Percentiles rank a stretch among this genome's conserved stretches.
phyloP scores from a whole-genome alignment of 2,329 filamentous ascomycete species.

The Elsinoe batatas region DNA sequence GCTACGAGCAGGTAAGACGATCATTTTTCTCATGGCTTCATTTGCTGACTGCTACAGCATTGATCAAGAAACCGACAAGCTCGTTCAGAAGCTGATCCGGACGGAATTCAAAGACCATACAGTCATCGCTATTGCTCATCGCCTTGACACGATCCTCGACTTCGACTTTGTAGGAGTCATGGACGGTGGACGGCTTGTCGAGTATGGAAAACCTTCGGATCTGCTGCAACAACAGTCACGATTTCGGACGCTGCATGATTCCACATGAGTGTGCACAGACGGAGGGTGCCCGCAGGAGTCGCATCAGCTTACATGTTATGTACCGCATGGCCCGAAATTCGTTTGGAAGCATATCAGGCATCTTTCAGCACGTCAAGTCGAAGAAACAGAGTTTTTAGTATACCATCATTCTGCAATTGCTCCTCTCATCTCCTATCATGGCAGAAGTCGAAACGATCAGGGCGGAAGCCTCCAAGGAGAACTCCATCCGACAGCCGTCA shows the following conservation, averaged over 20 bases:
- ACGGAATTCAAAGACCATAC: slow-evolving; percentile 48
- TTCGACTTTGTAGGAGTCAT: slow-evolving; percentile 45
- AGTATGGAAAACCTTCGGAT: slow-evolving; percentile 24
- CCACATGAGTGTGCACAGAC: not conserved
- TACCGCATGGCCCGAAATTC: not conserved
- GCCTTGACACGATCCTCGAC: slow-evolving; percentile 45
- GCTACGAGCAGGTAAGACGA: slow-evolving; percentile 15
- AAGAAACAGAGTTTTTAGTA: not conserved
- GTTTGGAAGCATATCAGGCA: not conserved
- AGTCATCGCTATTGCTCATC: slow-evolving; percentile 48
- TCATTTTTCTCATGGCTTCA: too few relatives aligned
- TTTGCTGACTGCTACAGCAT: not conserved
- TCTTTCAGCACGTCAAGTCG: not conserved
- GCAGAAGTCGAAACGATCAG: not conserved
- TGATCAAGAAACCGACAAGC: not conserved
- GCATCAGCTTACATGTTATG: not conserved
- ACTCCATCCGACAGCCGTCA: not conserved
- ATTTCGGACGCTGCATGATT: not conserved
- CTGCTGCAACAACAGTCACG: slow-evolving; percentile 15
- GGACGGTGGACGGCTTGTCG: slow-evolving; percentile 39
- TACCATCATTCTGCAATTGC: not conserved
- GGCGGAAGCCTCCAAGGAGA: too few relatives aligned
- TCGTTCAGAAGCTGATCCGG: slow-evolving; percentile 29
- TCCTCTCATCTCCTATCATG: not conserved
- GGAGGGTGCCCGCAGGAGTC: not conserved